Conservation (phyloP, 2,329 filamentous ascomycete species). For the Fusarium sp. region DNA sequence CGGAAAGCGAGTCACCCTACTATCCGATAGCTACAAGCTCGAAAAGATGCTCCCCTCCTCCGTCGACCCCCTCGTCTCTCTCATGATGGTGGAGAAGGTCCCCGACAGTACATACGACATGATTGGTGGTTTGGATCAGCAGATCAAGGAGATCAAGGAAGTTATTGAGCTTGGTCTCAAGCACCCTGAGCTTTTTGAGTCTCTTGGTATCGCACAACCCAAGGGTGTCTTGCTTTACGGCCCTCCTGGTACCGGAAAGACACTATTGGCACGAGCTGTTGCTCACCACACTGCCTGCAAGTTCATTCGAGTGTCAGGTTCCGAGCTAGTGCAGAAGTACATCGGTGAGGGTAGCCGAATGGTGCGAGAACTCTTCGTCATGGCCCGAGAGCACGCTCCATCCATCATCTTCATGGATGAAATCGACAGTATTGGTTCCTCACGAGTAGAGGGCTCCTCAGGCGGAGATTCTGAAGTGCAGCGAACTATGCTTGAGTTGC, state of each 20-base stretch:
- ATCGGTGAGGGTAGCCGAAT: conserved; percentile 98
- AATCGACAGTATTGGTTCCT: conserved; percentile 98
- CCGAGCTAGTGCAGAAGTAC: conserved; percentile 98
- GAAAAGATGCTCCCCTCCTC: conserved; percentile 99
- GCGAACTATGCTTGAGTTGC: conserved; percentile 96
- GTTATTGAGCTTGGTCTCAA: conserved; percentile 98
- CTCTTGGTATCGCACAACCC: conserved; percentile 96
- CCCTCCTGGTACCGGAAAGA: conserved; percentile 97
- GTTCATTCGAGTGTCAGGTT: conserved; percentile 96
- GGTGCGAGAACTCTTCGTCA: conserved; percentile 98
- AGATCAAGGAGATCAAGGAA: conserved; percentile 99
- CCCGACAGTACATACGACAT: conserved; percentile 99
- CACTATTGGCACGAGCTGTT: conserved; percentile 90
- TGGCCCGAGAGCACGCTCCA: conserved; percentile 97
- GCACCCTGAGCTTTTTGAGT: conserved; percentile 98
- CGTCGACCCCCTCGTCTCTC: conserved; percentile 95
- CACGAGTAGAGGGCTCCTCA: conserved; percentile 93
- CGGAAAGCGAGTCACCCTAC: conserved; percentile 94
- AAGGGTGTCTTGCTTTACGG: conserved; percentile 98
- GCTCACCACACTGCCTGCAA: conserved; percentile 99
- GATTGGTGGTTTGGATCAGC: conserved; percentile 98
- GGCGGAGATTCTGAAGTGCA: conserved; percentile 98
- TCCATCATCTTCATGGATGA: conserved; percentile 99
- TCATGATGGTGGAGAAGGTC: conserved; percentile 99
- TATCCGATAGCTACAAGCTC: conserved; percentile 98